Evolutionary conservation across 1,284 basidiomycete genomes (phyloP).

Genomic region (Boletus hoseneyae): DNA sequence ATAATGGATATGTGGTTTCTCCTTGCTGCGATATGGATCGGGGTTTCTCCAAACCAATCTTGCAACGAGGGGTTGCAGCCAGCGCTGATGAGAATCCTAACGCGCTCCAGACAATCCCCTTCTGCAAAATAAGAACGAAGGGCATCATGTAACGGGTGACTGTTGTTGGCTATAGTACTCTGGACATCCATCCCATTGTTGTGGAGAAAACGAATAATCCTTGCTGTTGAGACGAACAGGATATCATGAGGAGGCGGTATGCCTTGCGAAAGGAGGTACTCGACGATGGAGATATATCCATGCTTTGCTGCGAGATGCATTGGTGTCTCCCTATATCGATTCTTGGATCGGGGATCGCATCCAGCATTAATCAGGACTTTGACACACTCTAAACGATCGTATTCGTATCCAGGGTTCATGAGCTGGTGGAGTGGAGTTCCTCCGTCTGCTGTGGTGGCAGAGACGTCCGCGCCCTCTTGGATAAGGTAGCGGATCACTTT

Average conservation of each 20-base stretch:
- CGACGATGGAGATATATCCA: not conserved
- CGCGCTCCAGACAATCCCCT: not conserved
- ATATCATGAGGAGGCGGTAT: not conserved
- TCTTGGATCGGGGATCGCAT: not conserved
- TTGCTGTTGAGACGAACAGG: not conserved
- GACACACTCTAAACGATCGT: not conserved
- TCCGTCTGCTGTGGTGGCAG: not conserved
- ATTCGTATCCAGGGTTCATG: too few relatives aligned
- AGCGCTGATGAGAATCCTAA: not conserved
- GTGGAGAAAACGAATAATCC: not conserved
- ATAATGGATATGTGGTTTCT: not conserved
- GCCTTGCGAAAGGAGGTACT: not conserved
- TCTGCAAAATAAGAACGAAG: not conserved
- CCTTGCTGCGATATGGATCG: not conserved
- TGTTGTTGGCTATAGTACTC: not conserved
- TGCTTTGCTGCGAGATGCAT: not conserved
- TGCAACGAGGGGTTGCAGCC: conserved; percentile 6
- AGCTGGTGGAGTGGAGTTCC: not conserved
- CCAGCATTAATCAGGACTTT: not conserved
- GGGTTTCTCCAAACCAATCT: not conserved
- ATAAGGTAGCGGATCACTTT: not conserved
- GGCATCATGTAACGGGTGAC: not conserved
- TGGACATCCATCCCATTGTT: not conserved
- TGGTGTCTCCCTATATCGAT: not conserved
- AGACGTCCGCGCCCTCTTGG: not conserved